Base-by-base conservation (phyloP, 2,329 filamentous ascomycete species). In the Metarhizium brunneum region DNA sequence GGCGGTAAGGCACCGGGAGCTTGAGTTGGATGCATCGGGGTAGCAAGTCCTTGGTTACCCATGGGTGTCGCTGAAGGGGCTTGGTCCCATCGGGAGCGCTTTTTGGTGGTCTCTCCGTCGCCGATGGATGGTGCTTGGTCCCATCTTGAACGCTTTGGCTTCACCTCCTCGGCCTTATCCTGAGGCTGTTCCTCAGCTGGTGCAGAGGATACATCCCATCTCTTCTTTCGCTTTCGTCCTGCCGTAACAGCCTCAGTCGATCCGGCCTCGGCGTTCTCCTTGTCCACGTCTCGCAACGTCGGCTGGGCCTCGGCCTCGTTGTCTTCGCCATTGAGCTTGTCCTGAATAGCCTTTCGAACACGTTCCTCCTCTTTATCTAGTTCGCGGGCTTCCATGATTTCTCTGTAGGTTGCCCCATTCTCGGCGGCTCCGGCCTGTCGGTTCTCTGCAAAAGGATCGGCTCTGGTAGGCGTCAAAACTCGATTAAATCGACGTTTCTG, bases 401-500 rank as follows among this genome's bases (percentile, higher is more conserved):
- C 90, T 63, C 88, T 84, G 69, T 97, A 99, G 58, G 84, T 92
- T 59, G 88, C 79, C 18, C 89, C 90, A 62, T 91, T 86, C 55
- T 83, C 82, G 32, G 81, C 76, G 29, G 80, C 81, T 57, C 84
- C 85, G 50, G 80, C 83, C 68, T 88, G 82, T 59, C 83, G 77
- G 66, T 92, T 88, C 60, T 86, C 83, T 30, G 88, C 87, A 66
- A 95, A 95, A 0, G 90, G 86, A 68, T 96, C 91, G 59, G 86
- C 89, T 65, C 90, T 85, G 8, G 89, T 91, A 4, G 92, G 91
- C 25, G 90, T 94, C 60, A 97, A 78, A 53, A 83, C 85, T 59
- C 94, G 90, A 69, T 96, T 86, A 71, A 95, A 95, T 57, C 92
- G 85, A 62, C 92, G 89, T 74, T 95, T 96, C 74, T 99, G 95